These are phyloP conservation scores for Erysimum pusillum DNA, from an alignment of 441 rosid species.

Conservation along the genomic window DNA sequence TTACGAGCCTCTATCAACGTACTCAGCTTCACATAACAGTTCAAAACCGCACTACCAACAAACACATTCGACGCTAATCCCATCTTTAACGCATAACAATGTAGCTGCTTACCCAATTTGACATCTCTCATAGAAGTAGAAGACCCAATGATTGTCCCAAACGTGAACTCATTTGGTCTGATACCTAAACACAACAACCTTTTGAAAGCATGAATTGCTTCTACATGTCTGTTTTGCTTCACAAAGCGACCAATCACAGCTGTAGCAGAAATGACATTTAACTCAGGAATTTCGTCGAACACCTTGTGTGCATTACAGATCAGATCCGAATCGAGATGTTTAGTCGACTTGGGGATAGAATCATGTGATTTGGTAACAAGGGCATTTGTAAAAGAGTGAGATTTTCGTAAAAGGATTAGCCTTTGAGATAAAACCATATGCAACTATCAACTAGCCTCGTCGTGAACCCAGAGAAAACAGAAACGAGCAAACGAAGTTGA, in stretches of 20 bases:
- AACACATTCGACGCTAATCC: constrained; percentile 73
- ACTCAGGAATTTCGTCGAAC: constrained; percentile 64
- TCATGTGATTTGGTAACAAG: constrained; percentile 12
- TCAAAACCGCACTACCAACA: constrained; percentile 73
- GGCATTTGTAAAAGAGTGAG: constrained; percentile 19
- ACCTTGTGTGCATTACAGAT: constrained; percentile 41
- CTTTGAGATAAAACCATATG: constrained; percentile 36
- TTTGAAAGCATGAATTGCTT: constrained; percentile 62
- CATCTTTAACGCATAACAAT: constrained; percentile 64
- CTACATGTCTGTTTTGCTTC: constrained; percentile 53
- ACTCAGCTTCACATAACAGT: constrained; percentile 68
- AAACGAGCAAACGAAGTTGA: neutral
- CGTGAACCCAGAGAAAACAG: too few species aligned
- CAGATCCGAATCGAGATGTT: neutral
- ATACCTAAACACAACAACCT: constrained; percentile 58
- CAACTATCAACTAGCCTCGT: neutral
- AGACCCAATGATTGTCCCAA: constrained; percentile 65
- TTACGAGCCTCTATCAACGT: constrained; percentile 59
- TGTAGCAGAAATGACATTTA: constrained; percentile 62
- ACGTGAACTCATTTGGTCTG: constrained; percentile 79
- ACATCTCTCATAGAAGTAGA: constrained; percentile 57
- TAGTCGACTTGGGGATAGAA: neutral
- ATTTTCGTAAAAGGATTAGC: constrained; percentile 5
- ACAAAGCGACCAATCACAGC: constrained; percentile 58
- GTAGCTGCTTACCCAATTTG: constrained; percentile 64